A percentile compares a stretch with the other conserved stretches of the same genome.
Conservation (phyloP, 768 basidiomycete species). For the Boletellus sp. region DNA sequence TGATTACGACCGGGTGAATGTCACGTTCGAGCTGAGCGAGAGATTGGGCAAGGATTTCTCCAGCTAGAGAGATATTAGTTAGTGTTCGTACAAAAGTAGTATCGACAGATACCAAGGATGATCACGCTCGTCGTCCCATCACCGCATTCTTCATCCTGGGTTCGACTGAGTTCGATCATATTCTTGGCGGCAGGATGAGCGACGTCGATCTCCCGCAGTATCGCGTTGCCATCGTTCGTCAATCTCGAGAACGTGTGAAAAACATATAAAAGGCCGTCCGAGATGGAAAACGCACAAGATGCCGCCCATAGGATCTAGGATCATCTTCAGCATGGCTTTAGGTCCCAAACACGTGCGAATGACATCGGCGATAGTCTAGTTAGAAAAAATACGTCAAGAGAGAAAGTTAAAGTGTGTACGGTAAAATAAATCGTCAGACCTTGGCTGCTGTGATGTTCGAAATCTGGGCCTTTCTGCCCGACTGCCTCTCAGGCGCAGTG, state of each 20-base stretch:
- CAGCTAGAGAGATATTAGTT: slow-evolving; percentile 47
- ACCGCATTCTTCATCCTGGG: slow-evolving; percentile 98
- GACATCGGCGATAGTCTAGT: slow-evolving; percentile 93
- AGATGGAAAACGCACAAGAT: slow-evolving; percentile 64
- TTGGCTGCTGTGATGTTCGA: slow-evolving; percentile 98
- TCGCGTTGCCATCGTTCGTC: slow-evolving; percentile 99
- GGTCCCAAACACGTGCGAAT: slow-evolving; percentile 96
- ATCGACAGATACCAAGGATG: slow-evolving; percentile 70
- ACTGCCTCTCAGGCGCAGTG: slow-evolving; percentile 89
- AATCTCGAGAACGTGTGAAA: slow-evolving; percentile 47
- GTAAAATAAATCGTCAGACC: slow-evolving; percentile 39
- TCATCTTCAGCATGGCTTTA: slow-evolving; percentile 99
- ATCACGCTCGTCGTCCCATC: slow-evolving; percentile 99
- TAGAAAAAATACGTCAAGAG: not conserved
- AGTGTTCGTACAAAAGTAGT: not conserved
- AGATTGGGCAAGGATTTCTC: slow-evolving; percentile 96
- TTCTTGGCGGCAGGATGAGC: slow-evolving; percentile 99
- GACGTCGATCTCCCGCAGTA: slow-evolving; percentile 96
- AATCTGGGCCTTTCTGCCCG: slow-evolving; percentile 92
- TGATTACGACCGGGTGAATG: slow-evolving; percentile 99
- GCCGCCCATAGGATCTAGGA: slow-evolving; percentile 98
- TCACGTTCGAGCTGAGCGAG: slow-evolving; percentile 90
- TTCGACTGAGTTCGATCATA: slow-evolving; percentile 97
- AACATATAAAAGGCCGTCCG: not conserved
- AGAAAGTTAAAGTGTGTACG: too few species aligned